Evolutionary conservation across 164 flowering plant species (phyloP), one percentile per base, ranked within the genome.

Genomic region (Piper betle): DNA sequence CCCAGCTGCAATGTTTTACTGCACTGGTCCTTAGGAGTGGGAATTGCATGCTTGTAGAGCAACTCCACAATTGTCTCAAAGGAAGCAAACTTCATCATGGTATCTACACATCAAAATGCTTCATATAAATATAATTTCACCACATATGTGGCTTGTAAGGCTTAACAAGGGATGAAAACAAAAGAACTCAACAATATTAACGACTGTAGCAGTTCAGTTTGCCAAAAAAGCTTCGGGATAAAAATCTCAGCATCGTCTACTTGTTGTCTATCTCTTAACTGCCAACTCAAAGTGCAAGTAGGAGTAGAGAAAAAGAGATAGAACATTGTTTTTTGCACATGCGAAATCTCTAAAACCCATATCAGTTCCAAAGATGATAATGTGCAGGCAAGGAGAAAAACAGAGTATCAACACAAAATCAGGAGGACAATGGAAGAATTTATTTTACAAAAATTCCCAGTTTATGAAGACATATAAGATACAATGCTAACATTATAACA

Each of bases 1-100:
- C 89, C 91, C 53, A 91, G 88, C 74, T 91, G 96, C 59, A 81
- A 39, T 12, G 61, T 0, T 46, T 80, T 83, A 74, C 87, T 86
- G 74, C 96, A 88, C 60, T 88, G 72, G 0, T 81, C 84, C 72
- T 91, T 91, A 1, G 97, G 96, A 3, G 62, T 71, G 37, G 96
- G 91, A 59, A 86, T 81, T 65, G 71, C 80, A 56, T 84, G 17
- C 77, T 86, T 91, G 82, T 91, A 91, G 75, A 84, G n/a, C n/a
- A n/a, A n/a, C n/a, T n/a, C n/a, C n/a, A n/a, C n/a, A n/a, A n/a
- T n/a, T n/a, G n/a, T n/a, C 79, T 91, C 97, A 72, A 86, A 91
- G 7, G 94, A 73, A 17, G 96, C 91, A 72, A 91, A 91, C 72
- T 91, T 91, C 97, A 91, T 85, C 94, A 91, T 91, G 4, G 96